A percentile compares a stretch with the other conserved stretches of the same genome.
These are phyloP conservation scores for Alternaria burnsii DNA, from an alignment of 2,329 filamentous ascomycete species.

Conservation along the genomic window DNA sequence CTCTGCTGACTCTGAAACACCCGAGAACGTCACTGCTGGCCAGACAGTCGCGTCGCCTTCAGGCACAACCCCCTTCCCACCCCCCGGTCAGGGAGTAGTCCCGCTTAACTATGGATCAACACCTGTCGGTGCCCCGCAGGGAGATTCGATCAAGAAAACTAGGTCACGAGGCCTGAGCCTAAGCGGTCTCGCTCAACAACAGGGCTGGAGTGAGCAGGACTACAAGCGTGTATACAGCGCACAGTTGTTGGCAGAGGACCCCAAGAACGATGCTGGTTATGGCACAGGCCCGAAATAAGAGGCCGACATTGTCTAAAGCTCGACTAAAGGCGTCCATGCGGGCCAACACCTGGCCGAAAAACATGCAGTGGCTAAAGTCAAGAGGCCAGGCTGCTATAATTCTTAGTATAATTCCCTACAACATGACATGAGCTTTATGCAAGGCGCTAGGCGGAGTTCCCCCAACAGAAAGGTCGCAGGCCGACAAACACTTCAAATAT, in stretches of 20 bases:
- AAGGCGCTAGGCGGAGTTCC: slow-evolving; percentile 5
- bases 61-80: slow-evolving; percentile 31
- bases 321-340: not conserved
- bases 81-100: slow-evolving; percentile 45
- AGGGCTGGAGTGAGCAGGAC: slow-evolving; percentile 49
- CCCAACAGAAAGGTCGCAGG: not conserved
- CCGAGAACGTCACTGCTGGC: slow-evolving; percentile 22
- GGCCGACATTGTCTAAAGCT: not conserved
- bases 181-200: slow-evolving; percentile 38
- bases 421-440: not conserved
- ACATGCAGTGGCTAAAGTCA: not conserved
- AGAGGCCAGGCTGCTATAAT: not conserved
- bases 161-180: slow-evolving; percentile 43
- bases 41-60: slow-evolving; percentile 27
- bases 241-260: slow-evolving; percentile 33
- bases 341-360: not conserved
- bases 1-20: slow-evolving; percentile 22
- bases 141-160: slow-evolving; percentile 41
- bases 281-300: slow-evolving; percentile 23
- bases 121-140: slow-evolving; percentile 30
- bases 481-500: not conserved
- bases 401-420: not conserved
- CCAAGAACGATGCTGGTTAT: slow-evolving; percentile 39
- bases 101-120: slow-evolving; percentile 36
- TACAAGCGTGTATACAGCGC: slow-evolving; percentile 44